Conservation (phyloP, 2,329 filamentous ascomycete genomes). For the Davidsoniella neocaledoniae region DNA sequence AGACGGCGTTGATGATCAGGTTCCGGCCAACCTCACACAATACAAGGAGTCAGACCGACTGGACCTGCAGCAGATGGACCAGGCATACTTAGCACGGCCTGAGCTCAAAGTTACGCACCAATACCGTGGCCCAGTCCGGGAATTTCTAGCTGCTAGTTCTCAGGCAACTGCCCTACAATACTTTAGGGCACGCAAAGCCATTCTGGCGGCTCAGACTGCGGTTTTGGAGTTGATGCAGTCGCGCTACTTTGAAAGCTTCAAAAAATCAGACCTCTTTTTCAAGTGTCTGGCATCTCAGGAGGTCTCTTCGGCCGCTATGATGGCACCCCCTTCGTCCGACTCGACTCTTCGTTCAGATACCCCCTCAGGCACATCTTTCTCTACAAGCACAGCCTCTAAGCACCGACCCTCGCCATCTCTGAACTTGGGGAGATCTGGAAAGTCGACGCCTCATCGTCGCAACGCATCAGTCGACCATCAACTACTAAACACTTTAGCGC, state of each 20-base stretch:
- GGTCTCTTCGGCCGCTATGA: constrained; percentile 25
- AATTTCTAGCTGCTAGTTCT: constrained; percentile 64
- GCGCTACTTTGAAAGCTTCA: constrained; percentile 69
- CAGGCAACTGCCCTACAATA: constrained; percentile 68
- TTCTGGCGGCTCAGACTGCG: constrained; percentile 65
- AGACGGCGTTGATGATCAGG: constrained; percentile 38
- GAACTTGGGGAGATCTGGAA: constrained; percentile 20
- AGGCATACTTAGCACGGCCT: constrained; percentile 68
- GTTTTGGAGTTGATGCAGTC: constrained; percentile 74
- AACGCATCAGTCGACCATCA: constrained; percentile 11
- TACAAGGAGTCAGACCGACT: constrained; percentile 76
- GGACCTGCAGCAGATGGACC: constrained; percentile 81
- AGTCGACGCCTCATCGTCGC: constrained; percentile 24
- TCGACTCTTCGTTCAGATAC: background rate
- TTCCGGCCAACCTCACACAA: constrained; percentile 42
- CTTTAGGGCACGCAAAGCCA: constrained; percentile 60
- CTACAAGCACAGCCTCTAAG: background rate
- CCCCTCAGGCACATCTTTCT: no score
- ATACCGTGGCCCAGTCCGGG: constrained; percentile 51
- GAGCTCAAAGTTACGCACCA: constrained; percentile 63
- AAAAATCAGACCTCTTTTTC: constrained; percentile 84
- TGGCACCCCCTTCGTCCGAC: background rate
- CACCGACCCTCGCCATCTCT: constrained; percentile 21
- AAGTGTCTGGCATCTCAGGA: constrained; percentile 90
- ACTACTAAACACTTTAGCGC: constrained; percentile 16